Base-by-base conservation (phyloP, 306 rosid species). In the Gynostemma pentaphyllum region DNA sequence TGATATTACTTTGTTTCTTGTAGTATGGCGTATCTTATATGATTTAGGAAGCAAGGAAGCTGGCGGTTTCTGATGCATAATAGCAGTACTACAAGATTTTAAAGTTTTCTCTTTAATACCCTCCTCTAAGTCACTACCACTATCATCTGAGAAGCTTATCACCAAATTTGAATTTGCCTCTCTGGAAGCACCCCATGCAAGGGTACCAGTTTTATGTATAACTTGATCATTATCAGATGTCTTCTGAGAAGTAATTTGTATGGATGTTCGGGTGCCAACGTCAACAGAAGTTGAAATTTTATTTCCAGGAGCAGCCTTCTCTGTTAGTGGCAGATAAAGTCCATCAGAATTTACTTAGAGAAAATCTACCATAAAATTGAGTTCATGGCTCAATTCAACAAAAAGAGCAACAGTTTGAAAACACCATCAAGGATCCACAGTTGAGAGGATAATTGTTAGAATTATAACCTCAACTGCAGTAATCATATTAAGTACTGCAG, bases 131-230 rank as follows among this genome's bases (percentile, higher is more conserved):
- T 85, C 98, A 72, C 92, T 88, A 28, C 78, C 91, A 82, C 96
- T 90, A 53, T 88, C 96, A 80, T 87, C 98, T n/a, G 96, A 91
- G 73, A 91, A 91, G 76, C 86, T 78, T 75, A 91, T 91, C 61
- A 91, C 96, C 28, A 91, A 92, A 88, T 86, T 81, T 32, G 79
- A 66, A 75, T 74, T 75, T 42, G 75, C 62, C 44, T 81, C 72
- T 0, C 28, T 59, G 22, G 74, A 80, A 62, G 80, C 75, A 74
- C 74, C 68, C 91, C 87, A 83, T 5, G 72, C 74, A 19, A 61
- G 68, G 7, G 41, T 60, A 53, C 80, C 72, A 68, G 87, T 68
- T 61, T 82, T 83, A 29, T 80, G 74, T 9, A 75, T 76, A 54
- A 75, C 67, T 60, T 70, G 78, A 61, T 39, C 81, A 57, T 62